phyloP scores from a whole-genome alignment of 768 basidiomycete species.

The Tephrocybe sp. region DNA sequence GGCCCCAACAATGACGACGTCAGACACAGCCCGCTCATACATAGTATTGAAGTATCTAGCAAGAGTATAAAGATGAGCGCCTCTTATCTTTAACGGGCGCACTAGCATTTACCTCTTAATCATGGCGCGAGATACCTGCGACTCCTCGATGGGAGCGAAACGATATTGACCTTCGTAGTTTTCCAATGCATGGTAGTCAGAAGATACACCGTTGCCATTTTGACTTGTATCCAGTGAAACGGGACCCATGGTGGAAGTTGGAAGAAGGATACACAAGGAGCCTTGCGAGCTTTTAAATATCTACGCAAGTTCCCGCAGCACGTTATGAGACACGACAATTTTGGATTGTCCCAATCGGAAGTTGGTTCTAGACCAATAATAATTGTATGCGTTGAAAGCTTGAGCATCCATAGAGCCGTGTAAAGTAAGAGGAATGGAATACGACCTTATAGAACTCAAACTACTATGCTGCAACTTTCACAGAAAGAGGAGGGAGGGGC shows the following conservation, averaged over 20 bases:
- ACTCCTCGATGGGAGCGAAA: conserved; percentile 74
- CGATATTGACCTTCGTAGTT: conserved; percentile 63
- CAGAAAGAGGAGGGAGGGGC: no score
- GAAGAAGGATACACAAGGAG: neutral
- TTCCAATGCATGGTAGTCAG: conserved; percentile 40
- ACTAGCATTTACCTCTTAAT: conserved; percentile 52
- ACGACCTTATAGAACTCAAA: no score
- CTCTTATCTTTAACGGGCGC: neutral
- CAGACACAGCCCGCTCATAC: conserved; percentile 73
- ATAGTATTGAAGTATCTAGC: conserved; percentile 68
- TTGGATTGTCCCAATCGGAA: no score
- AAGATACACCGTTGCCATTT: conserved; percentile 4
- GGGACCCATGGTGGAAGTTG: conserved; percentile 11
- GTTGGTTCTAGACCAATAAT: no score
- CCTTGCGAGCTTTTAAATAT: no score
- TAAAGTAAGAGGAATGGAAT: no score
- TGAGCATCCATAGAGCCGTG: no score
- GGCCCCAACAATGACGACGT: conserved; percentile 75
- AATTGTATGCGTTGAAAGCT: no score
- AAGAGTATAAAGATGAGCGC: neutral
- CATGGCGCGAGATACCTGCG: conserved; percentile 75
- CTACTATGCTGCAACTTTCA: no score
- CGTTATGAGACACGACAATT: no score
- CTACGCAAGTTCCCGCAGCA: no score
- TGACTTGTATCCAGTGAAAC: conserved; percentile 11